Evolutionary conservation across 148 eudicot species (phyloP).

Genomic region (Amaranthus palmeri): DNA sequence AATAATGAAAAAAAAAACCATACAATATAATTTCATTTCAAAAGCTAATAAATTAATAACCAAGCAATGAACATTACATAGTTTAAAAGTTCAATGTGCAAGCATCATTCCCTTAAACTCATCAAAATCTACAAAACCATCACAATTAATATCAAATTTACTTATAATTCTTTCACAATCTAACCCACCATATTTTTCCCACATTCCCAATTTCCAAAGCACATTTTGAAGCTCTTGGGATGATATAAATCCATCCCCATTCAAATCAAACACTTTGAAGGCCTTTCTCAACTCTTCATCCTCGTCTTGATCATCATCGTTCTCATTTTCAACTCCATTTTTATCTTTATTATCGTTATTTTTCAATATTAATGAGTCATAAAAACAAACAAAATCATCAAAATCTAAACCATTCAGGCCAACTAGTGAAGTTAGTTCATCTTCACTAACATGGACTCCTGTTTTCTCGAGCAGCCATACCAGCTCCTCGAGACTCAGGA

Average conservation of each 20-base stretch:
- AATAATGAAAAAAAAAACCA: too few relatives aligned
- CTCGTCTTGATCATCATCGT: conserved; percentile 14
- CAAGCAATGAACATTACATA: background rate
- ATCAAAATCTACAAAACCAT: conserved; percentile 63
- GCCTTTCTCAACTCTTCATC: conserved; percentile 44
- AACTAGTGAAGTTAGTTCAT: conserved; percentile 35
- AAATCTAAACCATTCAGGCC: conserved; percentile 35
- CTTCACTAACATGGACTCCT: conserved; percentile 24
- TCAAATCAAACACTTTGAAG: conserved; percentile 62
- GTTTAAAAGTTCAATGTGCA: conserved; percentile 15
- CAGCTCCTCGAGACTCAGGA: conserved; percentile 49
- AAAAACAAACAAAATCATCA: conserved; percentile 38
- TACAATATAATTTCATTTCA: background rate
- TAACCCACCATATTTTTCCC: conserved; percentile 34
- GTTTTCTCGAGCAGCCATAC: conserved; percentile 37
- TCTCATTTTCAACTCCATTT: conserved; percentile 4
- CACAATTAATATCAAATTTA: conserved; percentile 51
- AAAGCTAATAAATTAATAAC: background rate
- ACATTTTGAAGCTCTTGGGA: conserved; percentile 55
- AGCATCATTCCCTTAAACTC: conserved; percentile 84
- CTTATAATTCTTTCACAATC: conserved; percentile 49
- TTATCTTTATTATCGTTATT: background rate
- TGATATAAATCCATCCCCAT: conserved; percentile 63
- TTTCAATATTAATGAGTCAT: conserved; percentile 20
- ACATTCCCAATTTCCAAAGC: conserved; percentile 49